phyloP scores from a whole-genome alignment of 371 early-diverging fungal species.

The Rhizomucor miehei region DNA sequence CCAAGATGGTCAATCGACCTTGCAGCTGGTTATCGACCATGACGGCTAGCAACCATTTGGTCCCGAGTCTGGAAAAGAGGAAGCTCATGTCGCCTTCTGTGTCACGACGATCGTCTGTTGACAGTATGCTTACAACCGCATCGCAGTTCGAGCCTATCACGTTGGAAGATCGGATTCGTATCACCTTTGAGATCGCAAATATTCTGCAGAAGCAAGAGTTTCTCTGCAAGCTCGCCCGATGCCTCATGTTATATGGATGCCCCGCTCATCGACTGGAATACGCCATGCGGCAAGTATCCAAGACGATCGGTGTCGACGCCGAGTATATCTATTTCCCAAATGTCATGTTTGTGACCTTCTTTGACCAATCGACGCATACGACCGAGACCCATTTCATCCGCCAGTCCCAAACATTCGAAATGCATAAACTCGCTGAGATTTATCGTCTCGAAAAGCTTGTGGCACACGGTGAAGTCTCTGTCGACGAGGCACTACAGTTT shows the following conservation, averaged over 20 bases:
- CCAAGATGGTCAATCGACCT: slow-evolving; percentile 34
- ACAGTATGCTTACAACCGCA: slow-evolving; percentile 45
- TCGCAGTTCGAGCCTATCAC: slow-evolving; percentile 51
- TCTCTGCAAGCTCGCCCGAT: slow-evolving; percentile 50
- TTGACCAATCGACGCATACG: slow-evolving; percentile 71
- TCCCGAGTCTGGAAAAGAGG: slow-evolving; percentile 39
- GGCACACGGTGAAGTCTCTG: slow-evolving; percentile 48
- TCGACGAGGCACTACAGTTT: slow-evolving; percentile 53
- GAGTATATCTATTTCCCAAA: slow-evolving; percentile 69
- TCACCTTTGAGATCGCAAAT: slow-evolving; percentile 58
- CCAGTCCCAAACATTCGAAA: slow-evolving; percentile 60
- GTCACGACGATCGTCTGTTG: slow-evolving; percentile 33
- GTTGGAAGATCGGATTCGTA: slow-evolving; percentile 52
- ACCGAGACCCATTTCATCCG: slow-evolving; percentile 77
- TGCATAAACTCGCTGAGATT: slow-evolving; percentile 62
- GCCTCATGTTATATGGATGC: slow-evolving; percentile 56
- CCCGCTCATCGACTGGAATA: slow-evolving; percentile 63
- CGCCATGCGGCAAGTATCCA: slow-evolving; percentile 44
- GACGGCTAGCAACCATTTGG: slow-evolving; percentile 37
- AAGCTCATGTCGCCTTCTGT: slow-evolving; percentile 23
- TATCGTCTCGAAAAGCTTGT: slow-evolving; percentile 53
- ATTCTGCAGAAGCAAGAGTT: slow-evolving; percentile 62
- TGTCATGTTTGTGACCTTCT: slow-evolving; percentile 71
- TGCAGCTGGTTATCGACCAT: slow-evolving; percentile 41
- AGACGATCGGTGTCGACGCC: slow-evolving; percentile 65